Evolutionary conservation across 768 basidiomycete genomes (phyloP).

Genomic region (Leccinum subgranulosum): DNA sequence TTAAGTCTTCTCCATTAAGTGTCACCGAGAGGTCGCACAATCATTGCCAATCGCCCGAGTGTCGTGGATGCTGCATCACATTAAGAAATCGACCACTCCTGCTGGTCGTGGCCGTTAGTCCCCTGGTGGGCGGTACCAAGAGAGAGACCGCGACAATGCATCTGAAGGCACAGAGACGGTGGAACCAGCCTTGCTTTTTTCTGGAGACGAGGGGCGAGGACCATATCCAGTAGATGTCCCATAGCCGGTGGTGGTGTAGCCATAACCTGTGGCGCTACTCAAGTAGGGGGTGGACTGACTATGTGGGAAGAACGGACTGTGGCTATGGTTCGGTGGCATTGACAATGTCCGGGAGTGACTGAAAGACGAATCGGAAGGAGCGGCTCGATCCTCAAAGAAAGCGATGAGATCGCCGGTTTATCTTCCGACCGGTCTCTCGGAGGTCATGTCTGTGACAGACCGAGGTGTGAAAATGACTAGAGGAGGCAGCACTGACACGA

Average conservation of each 20-base stretch:
- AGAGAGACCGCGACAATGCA: slow-evolving; percentile 37
- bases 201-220: slow-evolving; percentile 48
- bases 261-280: slow-evolving; percentile 34
- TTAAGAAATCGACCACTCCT: slow-evolving; percentile 50
- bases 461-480: slow-evolving; percentile 47
- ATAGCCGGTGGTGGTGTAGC: slow-evolving; percentile 34
- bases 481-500: slow-evolving; percentile 36
- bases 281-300: slow-evolving; percentile 42
- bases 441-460: slow-evolving; percentile 54
- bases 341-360: slow-evolving; percentile 56
- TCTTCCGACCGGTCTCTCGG: slow-evolving; percentile 44
- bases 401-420: slow-evolving; percentile 71
- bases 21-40: slow-evolving; percentile 5
- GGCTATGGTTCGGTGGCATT: slow-evolving; percentile 38
- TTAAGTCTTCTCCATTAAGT: slow-evolving; percentile 12
- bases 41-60: slow-evolving; percentile 28
- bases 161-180: slow-evolving; percentile 27
- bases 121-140: slow-evolving; percentile 46
- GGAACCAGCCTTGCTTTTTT: slow-evolving; percentile 40
- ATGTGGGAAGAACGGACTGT: slow-evolving; percentile 28
- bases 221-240: slow-evolving; percentile 27
- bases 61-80: slow-evolving; percentile 51
- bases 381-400: slow-evolving; percentile 60
- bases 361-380: slow-evolving; percentile 33
- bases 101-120: slow-evolving; percentile 18